phyloP scores from a whole-genome alignment of 2,329 filamentous ascomycete genomes.

The Dothideomycetes sp. region DNA sequence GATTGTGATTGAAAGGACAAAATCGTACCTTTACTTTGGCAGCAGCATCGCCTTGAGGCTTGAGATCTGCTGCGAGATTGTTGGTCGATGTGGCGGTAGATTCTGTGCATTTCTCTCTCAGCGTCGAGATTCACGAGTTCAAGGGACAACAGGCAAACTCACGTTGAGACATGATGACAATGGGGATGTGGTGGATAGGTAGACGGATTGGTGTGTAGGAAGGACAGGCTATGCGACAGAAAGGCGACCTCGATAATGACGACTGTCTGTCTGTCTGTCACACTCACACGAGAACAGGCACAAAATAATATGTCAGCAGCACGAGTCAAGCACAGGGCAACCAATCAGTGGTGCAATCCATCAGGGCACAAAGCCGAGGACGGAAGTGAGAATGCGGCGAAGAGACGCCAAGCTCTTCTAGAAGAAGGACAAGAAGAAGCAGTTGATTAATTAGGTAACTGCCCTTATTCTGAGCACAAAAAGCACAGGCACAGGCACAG shows the following conservation, averaged over 20 bases:
- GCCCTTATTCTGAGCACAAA: too few relatives aligned
- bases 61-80: constrained; percentile 39
- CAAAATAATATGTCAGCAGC: constrained; percentile 7
- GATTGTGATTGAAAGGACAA: neutral
- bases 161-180: constrained; percentile 7
- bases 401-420: too few relatives aligned
- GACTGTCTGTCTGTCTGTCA: neutral
- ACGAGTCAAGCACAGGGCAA: constrained; percentile 5
- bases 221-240: constrained; percentile 1
- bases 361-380: neutral
- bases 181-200: neutral
- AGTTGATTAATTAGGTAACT: too few relatives aligned
- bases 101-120: too few relatives aligned
- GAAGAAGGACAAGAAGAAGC: too few relatives aligned
- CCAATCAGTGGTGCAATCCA: neutral
- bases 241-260: neutral
- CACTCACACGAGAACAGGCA: neutral
- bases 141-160: neutral
- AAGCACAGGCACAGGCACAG: too few relatives aligned
- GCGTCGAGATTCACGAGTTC: too few relatives aligned
- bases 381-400: too few relatives aligned
- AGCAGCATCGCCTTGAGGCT: constrained; percentile 28
- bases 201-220: neutral
- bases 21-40: constrained; percentile 36
- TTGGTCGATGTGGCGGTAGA: constrained; percentile 21